Evolutionary conservation across 2,329 filamentous ascomycete genomes (phyloP), one percentile per base, ranked within the genome.

Genomic region (Stagonosporopsis chrysanthemi): DNA sequence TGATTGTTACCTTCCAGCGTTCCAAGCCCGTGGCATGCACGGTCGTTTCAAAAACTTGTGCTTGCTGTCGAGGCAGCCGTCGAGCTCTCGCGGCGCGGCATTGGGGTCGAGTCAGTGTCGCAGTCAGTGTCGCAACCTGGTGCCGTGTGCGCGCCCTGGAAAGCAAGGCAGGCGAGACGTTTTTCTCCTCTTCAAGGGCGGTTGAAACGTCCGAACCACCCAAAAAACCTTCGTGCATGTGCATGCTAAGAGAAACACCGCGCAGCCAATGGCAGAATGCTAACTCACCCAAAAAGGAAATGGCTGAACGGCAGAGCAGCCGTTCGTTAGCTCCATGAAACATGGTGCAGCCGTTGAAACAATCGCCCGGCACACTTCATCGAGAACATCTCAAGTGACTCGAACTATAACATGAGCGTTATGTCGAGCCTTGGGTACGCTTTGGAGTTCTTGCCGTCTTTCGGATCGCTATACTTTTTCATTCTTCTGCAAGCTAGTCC

Each of bases 261-360:
- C 26, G 43, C 41, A 51, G 36, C 54, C 62, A 66, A 61, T 57
- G 53, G 54, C 38, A 51, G 54, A 36, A 53, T 41, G 45, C 14
- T 6, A 38, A 14, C 31, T 15, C 11, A 54, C 49, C 22, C 26
- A 56, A 61, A 31, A 11, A 51, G 61, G 39, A 52, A 61, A 33
- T 43, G 56, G 62, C 44, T 52, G 41, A 26, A 29, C 24, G 22
- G n/a, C 17, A 19, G 52, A 55, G 52, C 45, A 49, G 33, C 15
- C 39, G 40, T 56, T 50, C 35, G n/a, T 41, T 31, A 17, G 19
- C 22, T 15, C 36, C 26, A 17, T 66, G 66, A 68, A 68, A 68
- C 66, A 41, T 36, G 33, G 43, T 60, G 55, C 57, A 57, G 43
- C 50, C 44, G 58, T 63, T 39, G 63, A 68, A 68, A 67, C 64